Percentiles rank a stretch among this genome's conserved stretches.
These are phyloP conservation scores for Brassica incana DNA, from an alignment of 345 rosid species.

Conservation along the genomic window DNA sequence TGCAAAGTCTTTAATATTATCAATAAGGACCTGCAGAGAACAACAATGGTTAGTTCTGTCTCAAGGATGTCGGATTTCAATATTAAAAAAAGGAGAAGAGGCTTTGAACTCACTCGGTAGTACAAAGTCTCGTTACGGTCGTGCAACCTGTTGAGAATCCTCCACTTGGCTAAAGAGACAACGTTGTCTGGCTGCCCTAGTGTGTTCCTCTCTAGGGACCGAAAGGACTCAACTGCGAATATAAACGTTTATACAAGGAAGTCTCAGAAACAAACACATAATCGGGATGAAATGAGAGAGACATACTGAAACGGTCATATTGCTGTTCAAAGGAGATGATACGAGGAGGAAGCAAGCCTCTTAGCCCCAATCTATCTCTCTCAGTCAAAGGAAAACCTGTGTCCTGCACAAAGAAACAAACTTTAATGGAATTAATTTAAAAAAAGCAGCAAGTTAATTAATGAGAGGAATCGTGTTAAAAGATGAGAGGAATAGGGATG, in stretches of 20 bases:
- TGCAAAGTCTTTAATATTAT: conserved; percentile 91
- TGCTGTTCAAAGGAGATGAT: conserved; percentile 89
- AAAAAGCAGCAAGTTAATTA: too few relatives aligned
- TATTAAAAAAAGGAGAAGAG: neutral
- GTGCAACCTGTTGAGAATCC: conserved; percentile 92
- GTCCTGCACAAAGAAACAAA: conserved; percentile 60
- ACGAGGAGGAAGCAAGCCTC: conserved; percentile 98
- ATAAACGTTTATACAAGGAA: conserved; percentile 3
- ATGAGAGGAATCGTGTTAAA: neutral
- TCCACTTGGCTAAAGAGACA: conserved; percentile 92
- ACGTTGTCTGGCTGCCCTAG: conserved; percentile 55
- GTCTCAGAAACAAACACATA: conserved; percentile 18
- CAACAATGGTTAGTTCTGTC: neutral
- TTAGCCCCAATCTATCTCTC: conserved; percentile 90
- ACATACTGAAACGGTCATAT: conserved; percentile 91
- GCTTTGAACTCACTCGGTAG: conserved; percentile 62
- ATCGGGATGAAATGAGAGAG: neutral
- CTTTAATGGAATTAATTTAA: too few relatives aligned
- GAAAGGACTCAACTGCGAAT: conserved; percentile 81
- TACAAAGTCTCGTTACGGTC: conserved; percentile 97
- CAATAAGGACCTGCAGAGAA: conserved; percentile 77
- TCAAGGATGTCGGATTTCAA: neutral
- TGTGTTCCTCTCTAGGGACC: conserved; percentile 84
- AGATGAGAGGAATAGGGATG: neutral
- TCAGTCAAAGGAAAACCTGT: conserved; percentile 94